Evolutionary conservation across 2,329 filamentous ascomycete genomes (phyloP).

Genomic region (Chaetomiaceae sp.): DNA sequence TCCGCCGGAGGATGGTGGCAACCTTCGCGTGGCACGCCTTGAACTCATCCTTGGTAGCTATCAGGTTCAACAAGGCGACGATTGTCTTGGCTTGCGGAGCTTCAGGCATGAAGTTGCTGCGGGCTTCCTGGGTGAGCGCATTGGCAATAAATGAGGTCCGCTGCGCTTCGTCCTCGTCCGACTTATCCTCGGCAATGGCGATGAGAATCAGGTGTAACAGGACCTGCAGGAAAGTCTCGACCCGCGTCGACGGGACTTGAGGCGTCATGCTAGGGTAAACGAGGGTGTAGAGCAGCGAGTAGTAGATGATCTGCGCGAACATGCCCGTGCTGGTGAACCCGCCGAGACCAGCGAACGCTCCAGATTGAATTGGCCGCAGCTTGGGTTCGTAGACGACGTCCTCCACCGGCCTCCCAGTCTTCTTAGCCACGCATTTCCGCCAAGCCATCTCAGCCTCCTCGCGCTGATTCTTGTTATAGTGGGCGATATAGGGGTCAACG

Average conservation of each 20-base stretch:
- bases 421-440: constrained; percentile 79
- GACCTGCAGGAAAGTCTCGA: constrained; percentile 89
- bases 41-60: constrained; percentile 65
- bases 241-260: constrained; percentile 69
- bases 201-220: constrained; percentile 82
- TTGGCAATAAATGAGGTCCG: constrained; percentile 65
- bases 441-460: constrained; percentile 92
- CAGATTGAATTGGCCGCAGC: constrained; percentile 66
- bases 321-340: constrained; percentile 76
- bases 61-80: constrained; percentile 55
- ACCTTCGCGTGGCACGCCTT: constrained; percentile 82
- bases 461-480: constrained; percentile 94
- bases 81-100: constrained; percentile 55
- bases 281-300: constrained; percentile 75
- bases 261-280: constrained; percentile 63
- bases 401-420: constrained; percentile 69
- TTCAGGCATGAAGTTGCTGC: constrained; percentile 54
- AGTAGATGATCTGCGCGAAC: constrained; percentile 87
- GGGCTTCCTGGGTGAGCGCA: constrained; percentile 58
- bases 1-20: constrained; percentile 70
- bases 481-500: constrained; percentile 90
- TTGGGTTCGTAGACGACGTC: constrained; percentile 91
- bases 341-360: constrained; percentile 70
- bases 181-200: constrained; percentile 75
- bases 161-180: constrained; percentile 46